Evolutionary conservation across 1,139 yeast genomes (phyloP), one percentile per base, ranked within the genome.

Genomic region (Sugiyamaella neomexicana): DNA sequence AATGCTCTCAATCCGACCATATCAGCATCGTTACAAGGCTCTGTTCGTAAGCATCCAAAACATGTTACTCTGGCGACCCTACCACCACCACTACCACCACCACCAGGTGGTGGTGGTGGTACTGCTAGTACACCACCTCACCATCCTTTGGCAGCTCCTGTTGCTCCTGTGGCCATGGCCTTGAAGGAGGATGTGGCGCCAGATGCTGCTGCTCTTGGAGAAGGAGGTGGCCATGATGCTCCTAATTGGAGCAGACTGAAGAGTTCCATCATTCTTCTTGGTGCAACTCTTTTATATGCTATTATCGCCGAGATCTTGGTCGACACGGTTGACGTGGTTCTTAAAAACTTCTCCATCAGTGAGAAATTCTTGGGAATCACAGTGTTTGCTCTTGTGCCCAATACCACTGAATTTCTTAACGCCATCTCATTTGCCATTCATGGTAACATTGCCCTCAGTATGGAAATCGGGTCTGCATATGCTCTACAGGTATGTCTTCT

Each of bases 401-500:
- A 91, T 67, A 90, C 98, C 4, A 93, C 99, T 0, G 99, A 93
- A 72, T 95, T 93, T 66, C 79, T 95, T 60, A 95, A 93, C 71
- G 99, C 99, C 65, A 91, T 93, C 58, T 90, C 97, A 12, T 93
- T 93, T 75, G 99, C 99, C 0, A 82, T 89, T 65, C 83, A 95
- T 61, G 99, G 99, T 1, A 93, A 93, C 62, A 96, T 95, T 56
- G 97, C 99, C 0, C 76, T 93, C 49, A 67, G 72, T 36, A 89
- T 93, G 97, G 99, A 93, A 69, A 93, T 93, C 69, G 99, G 99
- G 60, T 86, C 96, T 61, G 99, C 99, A 0, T 93, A 93, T 68
- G 99, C 97, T 0, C 76, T 93, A 58, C 99, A 93, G 70, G 99
- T 93, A n/a, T 95, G 96, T 61, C 75, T 93, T 54, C 78, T 93